Evolutionary conservation across 164 flowering plant species (phyloP), one percentile per base, ranked within the genome.

Genomic region (Nymphaea thermarum): DNA sequence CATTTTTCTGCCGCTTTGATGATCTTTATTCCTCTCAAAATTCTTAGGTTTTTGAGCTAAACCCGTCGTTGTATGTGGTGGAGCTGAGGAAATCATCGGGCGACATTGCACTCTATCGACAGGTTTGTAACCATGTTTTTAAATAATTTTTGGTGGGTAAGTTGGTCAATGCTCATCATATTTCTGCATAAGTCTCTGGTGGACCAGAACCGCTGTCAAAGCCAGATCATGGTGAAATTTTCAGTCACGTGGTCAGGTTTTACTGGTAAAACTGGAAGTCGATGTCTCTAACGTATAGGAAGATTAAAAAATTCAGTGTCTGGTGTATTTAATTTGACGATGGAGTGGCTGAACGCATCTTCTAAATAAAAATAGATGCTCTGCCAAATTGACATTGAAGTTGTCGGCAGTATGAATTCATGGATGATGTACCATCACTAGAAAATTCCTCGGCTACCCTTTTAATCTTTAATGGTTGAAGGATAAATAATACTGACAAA

Each of bases 61-160:
- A 85, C 66, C 82, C 95, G 59, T 81, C 95, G 42, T 65, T 94
- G 45, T 81, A 81, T 74, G 99, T 94, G 36, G 99, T 94, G 62
- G 99, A 94, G 76, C 70, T 94, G 60, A 82, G 87, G 80, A 94
- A 94, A 79, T 79, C 91, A 43, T 75, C 73, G 62, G 99, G 99
- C 43, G 99, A 94, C 82, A 42, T 88, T 14, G 68, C 81, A 18
- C 68, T 80, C 17, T 94, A 94, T 68, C 84, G 92, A 88, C 87
- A 91, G 93, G 98, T 90, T 75, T 3, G 0, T 16, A 16, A 8
- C 47, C 57, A 7, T 51, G 7, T 15, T 51, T 5, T 15, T 8
- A 4, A 51, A 51, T 3, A 2, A 5, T 51, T 51, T 15, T 3
- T 51, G 36, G 36, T 25, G 1, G 36, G 36, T 25, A 25, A 25